These are phyloP conservation scores for Thalassiosira ordinaria DNA, from an alignment of 352 stramenopile genomes.

Conservation along the genomic window DNA sequence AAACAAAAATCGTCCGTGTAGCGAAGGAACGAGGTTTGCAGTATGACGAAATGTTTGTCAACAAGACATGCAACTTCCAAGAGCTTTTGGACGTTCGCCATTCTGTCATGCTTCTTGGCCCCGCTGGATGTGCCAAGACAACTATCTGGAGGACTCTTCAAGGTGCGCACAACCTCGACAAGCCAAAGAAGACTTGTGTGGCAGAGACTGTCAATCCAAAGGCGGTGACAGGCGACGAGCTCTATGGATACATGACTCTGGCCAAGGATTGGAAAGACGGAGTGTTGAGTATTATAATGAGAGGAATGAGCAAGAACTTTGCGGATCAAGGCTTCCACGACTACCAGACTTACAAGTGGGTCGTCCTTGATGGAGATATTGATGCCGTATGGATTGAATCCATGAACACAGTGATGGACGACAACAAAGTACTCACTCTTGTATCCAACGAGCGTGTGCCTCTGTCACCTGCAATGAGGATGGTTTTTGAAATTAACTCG, in stretches of 20 bases:
- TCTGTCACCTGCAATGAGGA: constrained; percentile 93
- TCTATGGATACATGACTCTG: constrained; percentile 96
- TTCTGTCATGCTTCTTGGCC: constrained; percentile 95
- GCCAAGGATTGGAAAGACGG: constrained; percentile 98
- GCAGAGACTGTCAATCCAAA: constrained; percentile 96
- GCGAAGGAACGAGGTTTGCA: constrained; percentile 91
- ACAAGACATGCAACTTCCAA: constrained; percentile 95
- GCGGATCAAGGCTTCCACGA: constrained; percentile 94
- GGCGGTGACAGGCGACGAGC: constrained; percentile 90
- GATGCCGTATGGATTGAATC: constrained; percentile 93
- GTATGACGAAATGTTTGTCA: constrained; percentile 93
- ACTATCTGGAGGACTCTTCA: constrained; percentile 95
- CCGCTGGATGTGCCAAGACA: constrained; percentile 93
- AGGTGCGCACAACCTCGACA: constrained; percentile 86
- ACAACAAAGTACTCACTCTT: constrained; percentile 92
- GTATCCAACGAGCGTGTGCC: constrained; percentile 97
- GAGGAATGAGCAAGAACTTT: constrained; percentile 95
- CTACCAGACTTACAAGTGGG: constrained; percentile 86
- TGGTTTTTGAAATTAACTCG: constrained; percentile 97
- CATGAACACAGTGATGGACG: constrained; percentile 89
- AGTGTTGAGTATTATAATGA: constrained; percentile 95
- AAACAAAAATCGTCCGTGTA: constrained; percentile 91
- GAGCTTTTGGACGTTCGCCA: constrained; percentile 94
- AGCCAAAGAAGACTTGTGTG: constrained; percentile 91
- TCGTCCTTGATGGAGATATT: constrained; percentile 94